Evolutionary conservation across 352 stramenopile genomes (phyloP).

Genomic region (Globisporangium barbulae): DNA sequence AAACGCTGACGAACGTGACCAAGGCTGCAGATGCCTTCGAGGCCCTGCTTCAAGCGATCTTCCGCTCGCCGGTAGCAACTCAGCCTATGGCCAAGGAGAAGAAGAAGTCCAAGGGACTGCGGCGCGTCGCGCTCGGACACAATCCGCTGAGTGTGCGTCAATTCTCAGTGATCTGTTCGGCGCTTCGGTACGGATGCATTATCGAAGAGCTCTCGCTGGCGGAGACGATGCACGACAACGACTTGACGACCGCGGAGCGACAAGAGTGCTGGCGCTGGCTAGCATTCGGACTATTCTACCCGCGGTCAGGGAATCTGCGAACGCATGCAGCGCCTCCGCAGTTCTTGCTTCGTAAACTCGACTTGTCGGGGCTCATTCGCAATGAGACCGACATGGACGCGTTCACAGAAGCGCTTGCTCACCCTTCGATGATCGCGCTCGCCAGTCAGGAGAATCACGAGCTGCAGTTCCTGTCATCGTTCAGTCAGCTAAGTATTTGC

Average conservation of each 20-base stretch:
- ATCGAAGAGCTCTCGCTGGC: not conserved
- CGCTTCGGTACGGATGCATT: not conserved
- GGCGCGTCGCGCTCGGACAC: not conserved
- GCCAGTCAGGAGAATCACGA: no score
- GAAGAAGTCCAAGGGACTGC: not conserved
- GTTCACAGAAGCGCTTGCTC: not conserved
- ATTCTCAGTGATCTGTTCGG: not conserved
- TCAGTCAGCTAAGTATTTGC: not conserved
- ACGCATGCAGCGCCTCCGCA: not conserved
- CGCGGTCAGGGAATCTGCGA: not conserved
- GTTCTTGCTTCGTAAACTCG: not conserved
- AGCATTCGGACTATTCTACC: not conserved
- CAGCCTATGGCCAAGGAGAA: no score
- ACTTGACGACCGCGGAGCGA: not conserved
- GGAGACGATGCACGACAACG: not conserved
- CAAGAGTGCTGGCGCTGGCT: not conserved
- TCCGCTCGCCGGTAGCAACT: not conserved
- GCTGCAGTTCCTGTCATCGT: no score
- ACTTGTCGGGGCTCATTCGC: not conserved
- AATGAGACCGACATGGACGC: not conserved
- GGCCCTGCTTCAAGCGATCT: not conserved
- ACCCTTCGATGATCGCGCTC: no score
- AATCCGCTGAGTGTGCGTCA: not conserved
- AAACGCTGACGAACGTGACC: not conserved
- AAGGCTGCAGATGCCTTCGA: not conserved